Conservation (phyloP, 2,329 filamentous ascomycete species). For the Thelonectria blattea region DNA sequence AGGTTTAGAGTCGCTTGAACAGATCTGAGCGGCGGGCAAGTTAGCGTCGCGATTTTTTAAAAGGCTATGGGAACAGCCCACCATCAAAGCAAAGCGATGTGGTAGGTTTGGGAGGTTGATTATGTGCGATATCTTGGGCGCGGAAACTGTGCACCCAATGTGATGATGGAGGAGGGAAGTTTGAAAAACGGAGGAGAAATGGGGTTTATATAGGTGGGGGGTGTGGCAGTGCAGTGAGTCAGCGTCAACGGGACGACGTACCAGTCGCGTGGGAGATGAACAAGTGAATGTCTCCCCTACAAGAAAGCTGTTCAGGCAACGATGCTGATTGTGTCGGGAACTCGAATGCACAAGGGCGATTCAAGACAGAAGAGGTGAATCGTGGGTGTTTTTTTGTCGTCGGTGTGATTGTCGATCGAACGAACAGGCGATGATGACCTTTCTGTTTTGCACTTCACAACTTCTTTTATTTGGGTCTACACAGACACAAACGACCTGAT, state of each 20-base stretch:
- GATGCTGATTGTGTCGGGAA: conserved; percentile 16
- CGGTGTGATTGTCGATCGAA: conserved; percentile 17
- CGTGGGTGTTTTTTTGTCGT: conserved; percentile 7
- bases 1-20: conserved; percentile 38
- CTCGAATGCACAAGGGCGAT: conserved; percentile 31
- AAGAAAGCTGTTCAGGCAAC: conserved; percentile 47
- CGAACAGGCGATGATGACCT: conserved; percentile 27
- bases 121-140: conserved; percentile 6
- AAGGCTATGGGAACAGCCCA: conserved; percentile 25
- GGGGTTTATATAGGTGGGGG: conserved; percentile 35
- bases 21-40: conserved; percentile 39
- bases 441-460: conserved; percentile 40
- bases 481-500: conserved; percentile 44
- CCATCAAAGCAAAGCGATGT: conserved; percentile 28
- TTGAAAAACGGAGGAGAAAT: conserved; percentile 31
- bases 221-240: conserved; percentile 33
- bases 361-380: conserved; percentile 16
- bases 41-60: conserved; percentile 34
- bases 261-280: conserved; percentile 86
- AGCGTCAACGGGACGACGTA: conserved; percentile 50
- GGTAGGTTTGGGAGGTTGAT: conserved; percentile 5
- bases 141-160: conserved; percentile 16
- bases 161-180: conserved; percentile 37
- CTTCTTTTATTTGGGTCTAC: conserved; percentile 47
- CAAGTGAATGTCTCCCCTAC: conserved; percentile 97